Conservation (phyloP, 2,329 filamentous ascomycete genomes). For the Hymenoscyphus infarciens region DNA sequence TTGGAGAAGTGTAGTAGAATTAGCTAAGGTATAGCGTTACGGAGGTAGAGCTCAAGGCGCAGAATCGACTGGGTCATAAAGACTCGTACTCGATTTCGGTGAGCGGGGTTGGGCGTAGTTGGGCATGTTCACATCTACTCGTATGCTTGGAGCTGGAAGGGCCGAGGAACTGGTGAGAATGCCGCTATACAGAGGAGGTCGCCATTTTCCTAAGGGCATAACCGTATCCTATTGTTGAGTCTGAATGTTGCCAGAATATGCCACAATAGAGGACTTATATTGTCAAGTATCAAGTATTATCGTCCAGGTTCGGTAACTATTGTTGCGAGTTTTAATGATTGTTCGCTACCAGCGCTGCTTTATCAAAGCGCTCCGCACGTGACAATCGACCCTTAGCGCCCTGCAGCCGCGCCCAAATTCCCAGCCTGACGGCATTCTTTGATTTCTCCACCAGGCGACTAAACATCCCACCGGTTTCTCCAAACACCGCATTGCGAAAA, state of each 20-base stretch:
- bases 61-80: background rate
- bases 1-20: too few relatives aligned
- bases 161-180: background rate
- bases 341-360: too few relatives aligned
- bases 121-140: background rate
- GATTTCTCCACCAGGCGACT: background rate
- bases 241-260: too few relatives aligned
- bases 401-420: background rate
- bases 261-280: too few relatives aligned
- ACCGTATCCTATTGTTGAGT: too few relatives aligned
- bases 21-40: background rate
- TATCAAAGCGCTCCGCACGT: background rate
- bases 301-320: too few relatives aligned
- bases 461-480: background rate
- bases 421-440: conserved; percentile 1
- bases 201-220: too few relatives aligned
- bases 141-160: background rate
- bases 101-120: background rate
- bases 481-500: background rate
- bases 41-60: background rate
- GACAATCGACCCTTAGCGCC: background rate
- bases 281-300: too few relatives aligned
- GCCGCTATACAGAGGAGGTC: background rate
- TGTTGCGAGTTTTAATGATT: too few relatives aligned
- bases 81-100: background rate